phyloP scores from a whole-genome alignment of 192 early-diverging fungal species.

The Coemansia sp. region DNA sequence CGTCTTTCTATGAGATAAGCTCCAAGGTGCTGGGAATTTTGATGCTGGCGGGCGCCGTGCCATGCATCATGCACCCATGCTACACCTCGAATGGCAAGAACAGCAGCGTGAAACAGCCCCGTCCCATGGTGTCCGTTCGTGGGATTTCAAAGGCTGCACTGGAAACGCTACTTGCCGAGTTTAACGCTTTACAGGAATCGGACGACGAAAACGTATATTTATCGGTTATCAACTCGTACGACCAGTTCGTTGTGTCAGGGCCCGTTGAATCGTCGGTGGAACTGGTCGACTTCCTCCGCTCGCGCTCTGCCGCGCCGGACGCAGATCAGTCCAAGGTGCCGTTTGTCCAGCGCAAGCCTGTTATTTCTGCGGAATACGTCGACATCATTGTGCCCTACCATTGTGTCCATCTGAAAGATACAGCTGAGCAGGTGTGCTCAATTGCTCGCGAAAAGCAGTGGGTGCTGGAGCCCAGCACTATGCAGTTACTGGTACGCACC shows the following conservation, averaged over 20 bases:
- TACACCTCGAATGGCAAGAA: constrained; percentile 64
- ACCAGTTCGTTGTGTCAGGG: constrained; percentile 23
- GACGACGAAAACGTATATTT: constrained; percentile 11
- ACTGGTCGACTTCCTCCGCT: constrained; percentile 6
- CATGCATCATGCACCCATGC: constrained; percentile 59
- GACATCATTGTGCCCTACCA: constrained; percentile 86
- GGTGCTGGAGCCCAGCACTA: constrained; percentile 10
- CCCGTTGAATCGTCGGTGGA: not conserved
- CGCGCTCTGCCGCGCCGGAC: constrained; percentile 6
- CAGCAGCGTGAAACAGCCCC: constrained; percentile 60
- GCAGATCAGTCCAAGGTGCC: constrained; percentile 70
- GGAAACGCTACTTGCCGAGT: constrained; percentile 2
- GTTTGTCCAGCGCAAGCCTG: constrained; percentile 73
- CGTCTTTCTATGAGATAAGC: constrained; percentile 74
- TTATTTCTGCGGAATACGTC: constrained; percentile 75
- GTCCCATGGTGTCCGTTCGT: constrained; percentile 31
- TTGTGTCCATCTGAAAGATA: constrained; percentile 6
- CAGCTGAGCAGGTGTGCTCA: not conserved
- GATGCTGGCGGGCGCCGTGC: constrained; percentile 78
- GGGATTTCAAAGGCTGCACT: constrained; percentile 11
- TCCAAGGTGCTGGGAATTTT: constrained; percentile 76
- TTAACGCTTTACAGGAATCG: constrained; percentile 9
- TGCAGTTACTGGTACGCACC: constrained; percentile 65
- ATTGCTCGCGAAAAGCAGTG: constrained; percentile 21
- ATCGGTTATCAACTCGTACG: constrained; percentile 16